phyloP scores from a whole-genome alignment of 495 filamentous ascomycete species.

The Clohesyomyces aquaticus region DNA sequence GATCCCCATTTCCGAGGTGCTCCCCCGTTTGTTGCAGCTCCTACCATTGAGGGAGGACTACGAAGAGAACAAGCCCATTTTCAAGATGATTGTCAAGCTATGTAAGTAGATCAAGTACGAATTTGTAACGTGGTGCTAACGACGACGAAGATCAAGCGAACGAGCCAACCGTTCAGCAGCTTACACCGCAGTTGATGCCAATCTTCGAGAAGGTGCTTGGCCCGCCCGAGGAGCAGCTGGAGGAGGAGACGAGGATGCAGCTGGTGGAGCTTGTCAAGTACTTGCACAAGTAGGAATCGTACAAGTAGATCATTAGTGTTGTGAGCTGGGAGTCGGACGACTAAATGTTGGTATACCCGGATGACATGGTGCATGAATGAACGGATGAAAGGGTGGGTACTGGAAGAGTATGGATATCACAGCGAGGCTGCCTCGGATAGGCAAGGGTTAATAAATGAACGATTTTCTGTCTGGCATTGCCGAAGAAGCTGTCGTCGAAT shows the following conservation, averaged over 20 bases:
- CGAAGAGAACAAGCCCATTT: conserved; percentile 94
- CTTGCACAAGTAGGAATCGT: conserved; percentile 57
- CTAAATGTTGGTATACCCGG: conserved; percentile 18
- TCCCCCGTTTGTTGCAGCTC: conserved; percentile 76
- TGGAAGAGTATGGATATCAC: too few relatives aligned
- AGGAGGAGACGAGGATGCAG: conserved; percentile 73
- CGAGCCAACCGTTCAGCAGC: conserved; percentile 70
- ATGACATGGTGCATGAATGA: background rate
- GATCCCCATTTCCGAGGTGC: conserved; percentile 76
- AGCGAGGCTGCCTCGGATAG: too few relatives aligned
- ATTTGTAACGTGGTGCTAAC: conserved; percentile 28
- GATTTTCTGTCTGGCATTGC: too few relatives aligned
- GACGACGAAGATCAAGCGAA: conserved; percentile 64
- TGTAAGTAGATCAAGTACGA: conserved; percentile 59
- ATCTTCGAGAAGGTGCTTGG: conserved; percentile 80
- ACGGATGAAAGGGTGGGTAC: too few relatives aligned
- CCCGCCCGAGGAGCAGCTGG: conserved; percentile 81
- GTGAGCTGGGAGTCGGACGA: background rate
- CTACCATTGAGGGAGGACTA: conserved; percentile 92
- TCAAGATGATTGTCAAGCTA: conserved; percentile 80
- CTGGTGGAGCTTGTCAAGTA: conserved; percentile 73
- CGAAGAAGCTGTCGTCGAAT: too few relatives aligned
- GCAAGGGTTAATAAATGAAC: too few relatives aligned
- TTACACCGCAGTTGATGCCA: conserved; percentile 77
- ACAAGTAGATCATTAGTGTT: too few relatives aligned